A percentile compares a stretch with the other conserved stretches of the same genome.
Evolutionary conservation across 2,329 filamentous ascomycete species (phyloP).

Genomic region (Fusarium armeniacum): DNA sequence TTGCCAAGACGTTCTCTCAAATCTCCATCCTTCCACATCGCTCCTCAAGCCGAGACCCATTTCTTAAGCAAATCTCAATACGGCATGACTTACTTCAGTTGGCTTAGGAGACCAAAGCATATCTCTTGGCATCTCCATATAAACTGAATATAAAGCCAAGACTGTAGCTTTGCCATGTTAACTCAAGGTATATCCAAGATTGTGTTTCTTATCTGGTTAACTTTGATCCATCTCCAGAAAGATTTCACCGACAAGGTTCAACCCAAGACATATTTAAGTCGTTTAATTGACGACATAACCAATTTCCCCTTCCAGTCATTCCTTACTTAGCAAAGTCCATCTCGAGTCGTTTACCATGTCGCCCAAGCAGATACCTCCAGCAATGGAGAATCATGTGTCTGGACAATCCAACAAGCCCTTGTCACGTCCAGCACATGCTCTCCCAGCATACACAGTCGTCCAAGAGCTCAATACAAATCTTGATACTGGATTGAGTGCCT

Average conservation of each 20-base stretch:
- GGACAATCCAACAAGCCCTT: conserved; percentile 65
- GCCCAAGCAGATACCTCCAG: background rate
- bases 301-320: background rate
- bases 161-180: too few species aligned
- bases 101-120: conserved; percentile 11
- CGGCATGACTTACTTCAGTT: conserved; percentile 15
- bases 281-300: too few species aligned
- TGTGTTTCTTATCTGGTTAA: background rate
- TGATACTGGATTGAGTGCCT: conserved; percentile 68
- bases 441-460: conserved; percentile 66
- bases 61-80: background rate
- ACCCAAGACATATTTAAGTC: background rate
- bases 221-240: too few species aligned
- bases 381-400: conserved; percentile 49
- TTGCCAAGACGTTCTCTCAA: background rate
- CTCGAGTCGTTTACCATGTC: conserved; percentile 8
- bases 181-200: background rate
- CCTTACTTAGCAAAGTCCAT: background rate
- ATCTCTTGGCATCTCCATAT: conserved; percentile 21
- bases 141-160: background rate
- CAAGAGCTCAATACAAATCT: conserved; percentile 68
- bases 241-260: background rate
- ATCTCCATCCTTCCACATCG: background rate
- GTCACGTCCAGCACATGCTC: conserved; percentile 72
- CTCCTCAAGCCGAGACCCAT: background rate